A percentile compares a stretch with the other conserved stretches of the same genome.
Evolutionary conservation across 2,329 filamentous ascomycete genomes (phyloP).

Genomic region (Cercospora sesami): DNA sequence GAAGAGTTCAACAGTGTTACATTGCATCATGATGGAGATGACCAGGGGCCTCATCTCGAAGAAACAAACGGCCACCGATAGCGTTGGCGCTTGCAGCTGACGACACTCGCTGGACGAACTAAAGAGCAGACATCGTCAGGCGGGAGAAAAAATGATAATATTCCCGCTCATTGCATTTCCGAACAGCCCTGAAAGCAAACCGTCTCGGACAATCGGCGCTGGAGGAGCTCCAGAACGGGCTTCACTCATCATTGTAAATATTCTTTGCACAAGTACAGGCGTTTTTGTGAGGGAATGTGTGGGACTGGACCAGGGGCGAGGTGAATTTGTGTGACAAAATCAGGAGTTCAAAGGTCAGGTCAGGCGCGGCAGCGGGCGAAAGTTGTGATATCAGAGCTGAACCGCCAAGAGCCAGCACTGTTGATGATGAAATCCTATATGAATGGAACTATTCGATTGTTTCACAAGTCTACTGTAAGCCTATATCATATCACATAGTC

Average conservation of each 20-base stretch:
- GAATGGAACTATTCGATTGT: constrained; percentile 10
- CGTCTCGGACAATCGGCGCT: background rate
- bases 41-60: constrained; percentile 21
- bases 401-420: constrained; percentile 7
- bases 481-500: background rate
- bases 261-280: constrained; percentile 21
- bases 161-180: background rate
- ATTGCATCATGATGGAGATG: constrained; percentile 91
- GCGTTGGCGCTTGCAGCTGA: constrained; percentile 16
- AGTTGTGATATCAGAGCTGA: background rate
- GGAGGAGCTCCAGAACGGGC: background rate
- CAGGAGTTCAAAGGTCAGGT: constrained; percentile 3
- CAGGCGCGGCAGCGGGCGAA: constrained; percentile 9
- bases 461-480: background rate
- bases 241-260: constrained; percentile 21
- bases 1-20: constrained; percentile 99
- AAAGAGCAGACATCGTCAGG: background rate
- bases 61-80: constrained; percentile 30
- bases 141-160: background rate
- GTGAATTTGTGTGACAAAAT: background rate
- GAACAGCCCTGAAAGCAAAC: background rate
- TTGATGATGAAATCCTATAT: constrained; percentile 10
- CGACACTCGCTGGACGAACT: background rate
- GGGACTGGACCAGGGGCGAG: constrained; percentile 2
- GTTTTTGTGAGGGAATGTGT: constrained; percentile 1